phyloP scores from a whole-genome alignment of 2,329 filamentous ascomycete species.

The Thermothelomyces thermophilus region DNA sequence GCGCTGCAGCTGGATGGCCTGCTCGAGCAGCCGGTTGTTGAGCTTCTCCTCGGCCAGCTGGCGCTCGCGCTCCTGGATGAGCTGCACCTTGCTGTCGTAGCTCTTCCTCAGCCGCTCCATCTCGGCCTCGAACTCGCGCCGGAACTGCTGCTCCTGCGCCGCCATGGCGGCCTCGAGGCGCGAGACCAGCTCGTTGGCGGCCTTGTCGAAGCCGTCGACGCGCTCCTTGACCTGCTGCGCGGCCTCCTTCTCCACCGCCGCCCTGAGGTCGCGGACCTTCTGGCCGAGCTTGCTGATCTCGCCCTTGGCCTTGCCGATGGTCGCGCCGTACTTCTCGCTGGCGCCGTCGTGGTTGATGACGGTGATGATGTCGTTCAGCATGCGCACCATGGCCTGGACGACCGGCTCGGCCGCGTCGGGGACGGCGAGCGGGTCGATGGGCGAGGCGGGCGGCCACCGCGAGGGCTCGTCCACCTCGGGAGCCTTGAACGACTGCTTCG shows the following conservation, averaged over 20 bases:
- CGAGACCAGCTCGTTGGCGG: constrained; percentile 77
- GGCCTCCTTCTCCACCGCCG: constrained; percentile 61
- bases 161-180: constrained; percentile 81
- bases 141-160: constrained; percentile 74
- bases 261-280: constrained; percentile 70
- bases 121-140: constrained; percentile 80
- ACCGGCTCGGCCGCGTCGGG: constrained; percentile 74
- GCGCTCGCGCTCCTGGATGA: constrained; percentile 71
- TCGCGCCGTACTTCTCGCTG: constrained; percentile 66
- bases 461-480: constrained; percentile 63
- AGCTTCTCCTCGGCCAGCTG: constrained; percentile 77
- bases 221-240: constrained; percentile 68
- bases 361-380: constrained; percentile 92
- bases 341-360: constrained; percentile 85
- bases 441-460: constrained; percentile 54
- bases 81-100: constrained; percentile 74
- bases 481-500: constrained; percentile 39
- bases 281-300: constrained; percentile 71
- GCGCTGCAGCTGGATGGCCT: constrained; percentile 82
- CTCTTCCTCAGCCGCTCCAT: constrained; percentile 69
- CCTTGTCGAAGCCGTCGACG: constrained; percentile 73
- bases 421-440: constrained; percentile 72
- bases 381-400: constrained; percentile 87
- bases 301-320: constrained; percentile 78
- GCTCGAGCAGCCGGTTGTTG: constrained; percentile 80